phyloP scores from a whole-genome alignment of 2,329 filamentous ascomycete species.

The Stachybotrys elegans region DNA sequence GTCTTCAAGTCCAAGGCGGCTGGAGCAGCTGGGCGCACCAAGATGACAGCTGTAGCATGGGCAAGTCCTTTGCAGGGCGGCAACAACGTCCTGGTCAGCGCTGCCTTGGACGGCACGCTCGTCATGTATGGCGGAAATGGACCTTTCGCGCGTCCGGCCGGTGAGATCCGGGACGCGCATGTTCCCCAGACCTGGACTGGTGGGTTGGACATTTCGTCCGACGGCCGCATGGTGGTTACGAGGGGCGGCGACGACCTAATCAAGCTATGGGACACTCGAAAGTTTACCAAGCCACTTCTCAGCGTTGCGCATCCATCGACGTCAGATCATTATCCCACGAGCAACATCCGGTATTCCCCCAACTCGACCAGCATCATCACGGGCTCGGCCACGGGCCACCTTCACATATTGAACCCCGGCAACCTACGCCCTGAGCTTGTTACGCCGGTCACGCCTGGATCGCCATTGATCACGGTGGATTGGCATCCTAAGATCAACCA shows the following conservation, averaged over 20 bases:
- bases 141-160: constrained; percentile 75
- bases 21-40: constrained; percentile 81
- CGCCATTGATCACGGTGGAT: constrained; percentile 73
- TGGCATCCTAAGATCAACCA: constrained; percentile 97
- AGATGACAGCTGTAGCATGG: constrained; percentile 93
- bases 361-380: constrained; percentile 81
- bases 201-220: constrained; percentile 82
- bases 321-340: constrained; percentile 75
- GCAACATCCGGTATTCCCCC: constrained; percentile 86
- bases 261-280: constrained; percentile 95
- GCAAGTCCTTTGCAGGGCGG: constrained; percentile 70
- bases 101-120: constrained; percentile 83
- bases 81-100: constrained; percentile 71
- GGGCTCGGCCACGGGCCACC: constrained; percentile 76
- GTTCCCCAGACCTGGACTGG: constrained; percentile 82
- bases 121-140: constrained; percentile 91
- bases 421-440: constrained; percentile 81
- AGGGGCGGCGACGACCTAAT: constrained; percentile 87
- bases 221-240: constrained; percentile 86
- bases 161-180: constrained; percentile 82
- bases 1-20: constrained; percentile 92
- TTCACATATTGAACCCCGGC: constrained; percentile 90
- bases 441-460: constrained; percentile 82
- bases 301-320: constrained; percentile 75
- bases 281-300: constrained; percentile 86